These are phyloP conservation scores for Teratosphaeria epicoccoides DNA, from an alignment of 2,329 filamentous ascomycete species.

Conservation along the genomic window DNA sequence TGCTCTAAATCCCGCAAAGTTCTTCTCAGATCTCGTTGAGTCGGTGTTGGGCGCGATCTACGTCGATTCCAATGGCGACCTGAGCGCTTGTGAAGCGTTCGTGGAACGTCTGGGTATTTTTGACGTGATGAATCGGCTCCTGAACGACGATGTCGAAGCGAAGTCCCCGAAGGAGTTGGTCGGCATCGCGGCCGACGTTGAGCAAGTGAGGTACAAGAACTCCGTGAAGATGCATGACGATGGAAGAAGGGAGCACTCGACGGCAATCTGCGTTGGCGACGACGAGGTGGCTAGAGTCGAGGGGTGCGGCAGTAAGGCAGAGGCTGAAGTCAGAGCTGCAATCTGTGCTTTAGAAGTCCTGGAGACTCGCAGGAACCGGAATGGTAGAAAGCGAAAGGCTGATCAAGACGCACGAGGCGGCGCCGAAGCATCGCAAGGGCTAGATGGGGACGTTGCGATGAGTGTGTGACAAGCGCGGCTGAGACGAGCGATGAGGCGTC, in stretches of 20 bases:
- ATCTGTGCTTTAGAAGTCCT: conserved; percentile 1
- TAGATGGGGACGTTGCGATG: not conserved
- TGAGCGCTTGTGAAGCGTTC: conserved; percentile 50
- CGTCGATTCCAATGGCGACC: conserved; percentile 56
- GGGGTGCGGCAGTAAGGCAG: conserved; percentile 1
- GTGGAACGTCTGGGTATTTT: conserved; percentile 56
- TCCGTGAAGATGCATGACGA: not conserved
- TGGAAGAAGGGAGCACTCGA: not conserved
- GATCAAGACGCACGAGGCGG: not conserved
- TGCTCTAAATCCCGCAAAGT: conserved; percentile 58
- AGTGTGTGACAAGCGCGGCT: not conserved
- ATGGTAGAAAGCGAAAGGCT: not conserved
- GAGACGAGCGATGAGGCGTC: too few relatives aligned
- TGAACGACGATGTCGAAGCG: conserved; percentile 46
- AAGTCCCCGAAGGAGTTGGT: conserved; percentile 58
- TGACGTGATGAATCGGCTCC: conserved; percentile 48
- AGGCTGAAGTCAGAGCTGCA: conserved; percentile 6
- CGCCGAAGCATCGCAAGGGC: not conserved
- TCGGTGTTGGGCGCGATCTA: conserved; percentile 71
- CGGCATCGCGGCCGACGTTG: conserved; percentile 44
- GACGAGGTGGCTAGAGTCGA: not conserved
- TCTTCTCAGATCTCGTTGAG: conserved; percentile 77
- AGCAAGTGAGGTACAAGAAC: conserved; percentile 44
- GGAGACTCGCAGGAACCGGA: not conserved
- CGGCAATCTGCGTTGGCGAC: conserved; percentile 3